Evolutionary conservation across 2,329 filamentous ascomycete genomes (phyloP), one percentile per base, ranked within the genome.

Genomic region (Pseudogymnoascus sp.): DNA sequence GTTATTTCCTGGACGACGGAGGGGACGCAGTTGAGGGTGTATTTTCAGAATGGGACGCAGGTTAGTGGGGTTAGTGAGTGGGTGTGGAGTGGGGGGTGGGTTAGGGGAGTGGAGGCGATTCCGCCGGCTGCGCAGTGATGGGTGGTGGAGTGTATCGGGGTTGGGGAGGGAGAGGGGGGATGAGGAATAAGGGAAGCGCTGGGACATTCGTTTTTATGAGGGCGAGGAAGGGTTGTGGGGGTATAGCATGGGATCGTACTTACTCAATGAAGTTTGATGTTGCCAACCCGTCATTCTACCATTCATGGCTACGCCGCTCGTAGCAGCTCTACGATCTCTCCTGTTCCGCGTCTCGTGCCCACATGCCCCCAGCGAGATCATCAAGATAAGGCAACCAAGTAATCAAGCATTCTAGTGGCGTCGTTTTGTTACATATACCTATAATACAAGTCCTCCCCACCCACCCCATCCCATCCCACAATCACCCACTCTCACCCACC

Each of bases 21-120:
- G 8, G 23, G 14, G 21, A 25, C 35, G 14, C 23, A 42, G 14
- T 59, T 65, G 38, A 47, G 65, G 21, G 65, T 66, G n/a, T 66
- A 66, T 35, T 21, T 66, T 4, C 63, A 66, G 65, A 65, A 65
- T 31, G 65, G 65, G 8, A 60, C 56, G n/a, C 7, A 60, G 12
- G 28, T 12, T 21, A 62, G 61, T 28, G 63, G 38, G 14, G 40
- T 66, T n/a, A 65, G 53, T 47, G 65, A 66, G 65, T 66, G 14
- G 25, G 59, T 60, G 28, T 60, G 59, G 59, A 38, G 37, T 35
- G 31, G 59, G 14, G 31, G 7, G 14, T 42, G 59, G 59, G 37
- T 38, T 23, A n/a, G 16, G 31, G 59, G 59, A 14, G 33, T 14
- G 12, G 14, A n/a, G 14, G 59, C 31, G n/a, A 16, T 60, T 3